These are phyloP conservation scores for Acanthamoeba rhysodes DNA, from an alignment of 208 protist species.

Conservation along the genomic window DNA sequence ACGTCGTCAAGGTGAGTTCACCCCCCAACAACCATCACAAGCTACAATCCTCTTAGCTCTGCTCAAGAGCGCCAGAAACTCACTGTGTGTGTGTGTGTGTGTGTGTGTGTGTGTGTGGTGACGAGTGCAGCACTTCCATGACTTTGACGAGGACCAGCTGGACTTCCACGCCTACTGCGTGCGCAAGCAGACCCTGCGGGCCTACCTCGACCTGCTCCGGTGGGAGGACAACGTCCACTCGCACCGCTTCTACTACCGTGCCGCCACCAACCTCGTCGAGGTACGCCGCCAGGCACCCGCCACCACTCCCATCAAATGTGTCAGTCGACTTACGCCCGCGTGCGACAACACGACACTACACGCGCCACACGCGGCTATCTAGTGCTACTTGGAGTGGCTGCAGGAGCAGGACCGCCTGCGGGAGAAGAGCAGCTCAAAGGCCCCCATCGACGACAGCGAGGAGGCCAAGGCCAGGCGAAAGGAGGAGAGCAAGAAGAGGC, in stretches of 20 bases:
- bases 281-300: too few relatives aligned
- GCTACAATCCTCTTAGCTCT: not conserved
- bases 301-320: too few relatives aligned
- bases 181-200: conserved; percentile 95
- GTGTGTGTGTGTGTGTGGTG: too few relatives aligned
- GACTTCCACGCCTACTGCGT: conserved; percentile 98
- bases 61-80: not conserved
- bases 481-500: conserved; percentile 22
- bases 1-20: conserved; percentile 90
- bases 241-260: conserved; percentile 51
- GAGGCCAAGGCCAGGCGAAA: conserved; percentile 18
- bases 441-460: conserved; percentile 1
- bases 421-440: not conserved
- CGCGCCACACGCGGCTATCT: not conserved
- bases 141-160: conserved; percentile 95
- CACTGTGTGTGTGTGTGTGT: not conserved
- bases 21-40: not conserved
- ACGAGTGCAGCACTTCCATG: conserved; percentile 91
- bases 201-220: conserved; percentile 94
- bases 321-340: too few relatives aligned
- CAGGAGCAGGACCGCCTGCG: not conserved
- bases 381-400: conserved; percentile 60
- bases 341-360: too few relatives aligned
- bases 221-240: conserved; percentile 68
- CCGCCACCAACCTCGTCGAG: conserved; percentile 3